A percentile compares a stretch with the other conserved stretches of the same genome.
Conservation (phyloP, 441 rosid species). For the Euphorbia neoarborescens region DNA sequence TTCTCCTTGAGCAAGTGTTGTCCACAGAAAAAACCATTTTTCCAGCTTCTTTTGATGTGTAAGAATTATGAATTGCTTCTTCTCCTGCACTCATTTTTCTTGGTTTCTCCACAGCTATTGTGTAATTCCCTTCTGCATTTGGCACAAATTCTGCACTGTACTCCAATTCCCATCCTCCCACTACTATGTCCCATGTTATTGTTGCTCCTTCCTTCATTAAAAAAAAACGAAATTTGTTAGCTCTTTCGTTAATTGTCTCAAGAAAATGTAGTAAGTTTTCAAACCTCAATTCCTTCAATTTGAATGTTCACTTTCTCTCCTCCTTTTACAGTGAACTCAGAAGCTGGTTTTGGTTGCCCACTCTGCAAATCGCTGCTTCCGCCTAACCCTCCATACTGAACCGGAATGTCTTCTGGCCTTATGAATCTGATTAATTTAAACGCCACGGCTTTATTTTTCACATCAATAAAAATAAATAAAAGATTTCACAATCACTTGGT, state of each 20-base stretch:
- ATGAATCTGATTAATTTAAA: slow-evolving; percentile 42
- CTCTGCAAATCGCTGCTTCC: slow-evolving; percentile 52
- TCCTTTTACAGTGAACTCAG: slow-evolving; percentile 87
- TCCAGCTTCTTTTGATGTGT: slow-evolving; percentile 62
- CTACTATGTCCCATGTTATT: slow-evolving; percentile 87
- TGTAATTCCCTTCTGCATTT: slow-evolving; percentile 59
- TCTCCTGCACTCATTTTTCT: slow-evolving; percentile 45
- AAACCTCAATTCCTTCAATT: slow-evolving; percentile 91
- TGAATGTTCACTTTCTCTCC: slow-evolving; percentile 95
- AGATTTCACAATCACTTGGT: too few species aligned
- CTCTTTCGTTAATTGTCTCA: too few species aligned
- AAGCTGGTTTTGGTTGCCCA: slow-evolving; percentile 71
- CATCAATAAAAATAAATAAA: neutral
- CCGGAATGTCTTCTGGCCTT: slow-evolving; percentile 80
- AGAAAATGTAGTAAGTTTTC: too few species aligned
- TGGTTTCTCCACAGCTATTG: slow-evolving; percentile 69
- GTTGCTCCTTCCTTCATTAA: slow-evolving; percentile 61
- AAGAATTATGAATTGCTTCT: slow-evolving; percentile 72
- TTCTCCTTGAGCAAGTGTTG: slow-evolving; percentile 62
- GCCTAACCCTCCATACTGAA: slow-evolving; percentile 82
- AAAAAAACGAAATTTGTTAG: neutral
- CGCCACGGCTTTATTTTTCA: too few species aligned
- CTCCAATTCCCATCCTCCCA: slow-evolving; percentile 96
- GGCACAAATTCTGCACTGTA: slow-evolving; percentile 93
- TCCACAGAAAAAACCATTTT: slow-evolving; percentile 83